Conservation (phyloP, 306 rosid species). For the Styphnolobium japonicum region DNA sequence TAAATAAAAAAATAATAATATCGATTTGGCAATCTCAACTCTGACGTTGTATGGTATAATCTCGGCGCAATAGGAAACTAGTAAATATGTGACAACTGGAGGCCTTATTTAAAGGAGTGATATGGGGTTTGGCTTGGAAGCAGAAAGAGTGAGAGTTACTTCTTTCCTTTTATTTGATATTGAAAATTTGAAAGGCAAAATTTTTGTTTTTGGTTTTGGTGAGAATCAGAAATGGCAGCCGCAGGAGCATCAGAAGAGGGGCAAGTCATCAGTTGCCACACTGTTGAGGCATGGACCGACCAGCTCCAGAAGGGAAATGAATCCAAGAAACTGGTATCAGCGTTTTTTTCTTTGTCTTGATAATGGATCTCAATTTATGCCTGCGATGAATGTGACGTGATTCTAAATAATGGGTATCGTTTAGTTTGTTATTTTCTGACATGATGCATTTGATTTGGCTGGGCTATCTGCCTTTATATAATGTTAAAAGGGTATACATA, state of each 20-base stretch:
- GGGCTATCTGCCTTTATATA: background rate
- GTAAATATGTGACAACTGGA: background rate
- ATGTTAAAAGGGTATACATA: background rate
- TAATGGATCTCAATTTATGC: conserved; percentile 28
- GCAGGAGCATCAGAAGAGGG: conserved; percentile 66
- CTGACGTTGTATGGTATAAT: conserved; percentile 31
- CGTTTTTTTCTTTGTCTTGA: background rate
- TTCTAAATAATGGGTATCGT: conserved; percentile 12
- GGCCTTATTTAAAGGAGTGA: background rate
- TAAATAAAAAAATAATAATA: no score
- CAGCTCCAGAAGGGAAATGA: conserved; percentile 62
- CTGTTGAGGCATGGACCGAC: conserved; percentile 62
- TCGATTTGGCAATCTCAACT: no score
- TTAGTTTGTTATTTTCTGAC: conserved; percentile 5
- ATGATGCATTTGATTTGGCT: background rate
- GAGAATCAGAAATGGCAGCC: conserved; percentile 54
- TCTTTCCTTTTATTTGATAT: no score
- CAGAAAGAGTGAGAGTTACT: no score
- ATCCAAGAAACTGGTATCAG: conserved; percentile 63
- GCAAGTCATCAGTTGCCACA: conserved; percentile 65
- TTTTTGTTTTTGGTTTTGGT: background rate
- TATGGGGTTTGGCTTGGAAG: no score
- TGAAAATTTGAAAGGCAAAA: no score
- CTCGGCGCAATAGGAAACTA: background rate
- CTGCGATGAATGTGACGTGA: background rate